Evolutionary conservation across 169 alveolate species (phyloP).

Genomic region (Plasmodium adleri): DNA sequence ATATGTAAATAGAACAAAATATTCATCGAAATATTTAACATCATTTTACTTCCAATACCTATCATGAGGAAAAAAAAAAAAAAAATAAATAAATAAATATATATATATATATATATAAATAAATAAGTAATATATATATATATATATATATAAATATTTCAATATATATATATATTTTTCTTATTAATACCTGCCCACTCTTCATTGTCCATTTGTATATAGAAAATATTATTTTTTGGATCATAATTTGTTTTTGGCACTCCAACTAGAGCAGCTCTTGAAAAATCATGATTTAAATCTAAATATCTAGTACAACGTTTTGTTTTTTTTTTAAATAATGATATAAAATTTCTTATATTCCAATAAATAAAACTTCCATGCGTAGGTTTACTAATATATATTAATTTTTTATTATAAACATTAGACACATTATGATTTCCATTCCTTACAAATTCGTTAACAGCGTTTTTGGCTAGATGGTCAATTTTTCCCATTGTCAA

Average conservation of each 20-base stretch:
- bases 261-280: constrained; percentile 84
- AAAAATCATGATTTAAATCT: constrained; percentile 74
- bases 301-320: constrained; percentile 80
- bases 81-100: neutral
- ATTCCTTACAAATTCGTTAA: constrained; percentile 28
- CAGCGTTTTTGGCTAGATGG: neutral
- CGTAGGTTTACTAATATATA: constrained; percentile 77
- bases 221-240: constrained; percentile 85
- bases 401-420: constrained; percentile 32
- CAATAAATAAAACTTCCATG: constrained; percentile 86
- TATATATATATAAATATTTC: neutral
- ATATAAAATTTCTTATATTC: constrained; percentile 76
- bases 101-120: neutral
- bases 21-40: constrained; percentile 81
- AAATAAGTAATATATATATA: neutral
- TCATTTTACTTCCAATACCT: constrained; percentile 86
- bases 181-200: constrained; percentile 82
- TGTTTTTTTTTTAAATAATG: constrained; percentile 61
- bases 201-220: constrained; percentile 85
- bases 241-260: constrained; percentile 85
- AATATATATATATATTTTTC: too few relatives aligned
- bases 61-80: neutral
- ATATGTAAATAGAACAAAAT: constrained; percentile 80
- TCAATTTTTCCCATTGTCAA: constrained; percentile 3
- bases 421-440: constrained; percentile 18